Evolutionary conservation across 805 yeast species (phyloP).

Genomic region (Grigorovia humatica): DNA sequence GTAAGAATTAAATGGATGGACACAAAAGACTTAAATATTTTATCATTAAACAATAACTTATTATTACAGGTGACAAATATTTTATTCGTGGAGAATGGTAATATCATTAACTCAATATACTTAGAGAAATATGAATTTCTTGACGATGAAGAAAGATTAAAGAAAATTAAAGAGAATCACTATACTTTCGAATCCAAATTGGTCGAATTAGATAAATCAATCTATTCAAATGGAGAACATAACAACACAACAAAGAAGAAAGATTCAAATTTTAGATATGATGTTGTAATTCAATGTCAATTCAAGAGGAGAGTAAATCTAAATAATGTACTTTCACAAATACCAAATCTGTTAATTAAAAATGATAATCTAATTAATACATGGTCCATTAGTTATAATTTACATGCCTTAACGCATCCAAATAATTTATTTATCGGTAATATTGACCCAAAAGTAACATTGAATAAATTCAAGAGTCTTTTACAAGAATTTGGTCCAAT

Average conservation of each 20-base stretch:
- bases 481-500: slow-evolving; percentile 35
- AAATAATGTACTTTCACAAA: slow-evolving; percentile 2
- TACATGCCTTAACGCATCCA: slow-evolving; percentile 37
- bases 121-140: slow-evolving; percentile 26
- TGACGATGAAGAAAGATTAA: slow-evolving; percentile 15
- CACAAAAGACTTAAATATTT: neutral
- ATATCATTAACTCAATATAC: slow-evolving; percentile 11
- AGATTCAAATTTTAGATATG: slow-evolving; percentile 13
- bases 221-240: neutral
- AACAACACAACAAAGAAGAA: slow-evolving; percentile 1
- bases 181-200: slow-evolving; percentile 20
- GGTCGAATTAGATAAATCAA: slow-evolving; percentile 11
- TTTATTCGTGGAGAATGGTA: slow-evolving; percentile 10
- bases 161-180: slow-evolving; percentile 13
- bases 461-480: slow-evolving; percentile 30
- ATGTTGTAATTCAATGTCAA: slow-evolving; percentile 19
- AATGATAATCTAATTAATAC: slow-evolving; percentile 8
- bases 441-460: slow-evolving; percentile 30
- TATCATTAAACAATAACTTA: neutral
- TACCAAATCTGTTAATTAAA: neutral
- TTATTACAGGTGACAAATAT: neutral
- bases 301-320: slow-evolving; percentile 10
- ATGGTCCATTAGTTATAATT: slow-evolving; percentile 23
- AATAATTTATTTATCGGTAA: slow-evolving; percentile 50
- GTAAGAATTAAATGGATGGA: slow-evolving; percentile 18